phyloP scores from a whole-genome alignment of 768 basidiomycete genomes.

The Boletus pseudopeckii region DNA sequence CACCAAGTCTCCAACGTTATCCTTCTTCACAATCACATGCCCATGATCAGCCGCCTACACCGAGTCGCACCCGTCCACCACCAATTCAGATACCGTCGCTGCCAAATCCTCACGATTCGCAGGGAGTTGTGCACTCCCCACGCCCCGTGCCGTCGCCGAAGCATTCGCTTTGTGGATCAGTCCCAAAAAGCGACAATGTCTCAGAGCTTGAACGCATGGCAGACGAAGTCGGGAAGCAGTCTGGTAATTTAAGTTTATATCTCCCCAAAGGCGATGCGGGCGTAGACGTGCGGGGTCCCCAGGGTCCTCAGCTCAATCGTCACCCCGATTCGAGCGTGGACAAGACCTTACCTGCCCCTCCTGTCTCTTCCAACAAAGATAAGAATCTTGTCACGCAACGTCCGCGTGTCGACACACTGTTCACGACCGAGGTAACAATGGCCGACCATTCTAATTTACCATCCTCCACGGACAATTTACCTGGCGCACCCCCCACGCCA shows the following conservation, averaged over 20 bases:
- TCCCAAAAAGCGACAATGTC: constrained; percentile 44
- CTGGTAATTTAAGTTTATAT: constrained; percentile 27
- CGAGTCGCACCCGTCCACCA: constrained; percentile 13
- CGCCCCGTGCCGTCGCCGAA: constrained; percentile 69
- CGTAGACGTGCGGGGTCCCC: constrained; percentile 18
- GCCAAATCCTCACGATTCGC: constrained; percentile 32
- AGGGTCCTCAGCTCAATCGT: constrained; percentile 13
- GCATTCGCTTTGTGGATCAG: constrained; percentile 37
- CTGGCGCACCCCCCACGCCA: constrained; percentile 47
- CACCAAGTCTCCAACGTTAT: constrained; percentile 57
- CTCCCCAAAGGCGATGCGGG: constrained; percentile 21
- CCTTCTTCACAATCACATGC: constrained; percentile 33
- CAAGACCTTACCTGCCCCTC: constrained; percentile 62
- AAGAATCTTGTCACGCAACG: constrained; percentile 12
- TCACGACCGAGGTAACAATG: constrained; percentile 16
- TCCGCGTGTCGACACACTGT: constrained; percentile 32
- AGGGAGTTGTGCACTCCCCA: constrained; percentile 54
- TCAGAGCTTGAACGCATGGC: constrained; percentile 72
- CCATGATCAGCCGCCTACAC: constrained; percentile 3
- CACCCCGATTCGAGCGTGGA: constrained; percentile 32
- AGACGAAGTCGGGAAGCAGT: constrained; percentile 43
- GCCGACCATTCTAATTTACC: constrained; percentile 3
- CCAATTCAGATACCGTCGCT: constrained; percentile 23
- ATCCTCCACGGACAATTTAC: constrained; percentile 14
- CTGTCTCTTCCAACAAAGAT: constrained; percentile 46